Evolutionary conservation across 2,329 filamentous ascomycete species (phyloP), one percentile per base, ranked within the genome.

Genomic region (Aspergillus ruber): DNA sequence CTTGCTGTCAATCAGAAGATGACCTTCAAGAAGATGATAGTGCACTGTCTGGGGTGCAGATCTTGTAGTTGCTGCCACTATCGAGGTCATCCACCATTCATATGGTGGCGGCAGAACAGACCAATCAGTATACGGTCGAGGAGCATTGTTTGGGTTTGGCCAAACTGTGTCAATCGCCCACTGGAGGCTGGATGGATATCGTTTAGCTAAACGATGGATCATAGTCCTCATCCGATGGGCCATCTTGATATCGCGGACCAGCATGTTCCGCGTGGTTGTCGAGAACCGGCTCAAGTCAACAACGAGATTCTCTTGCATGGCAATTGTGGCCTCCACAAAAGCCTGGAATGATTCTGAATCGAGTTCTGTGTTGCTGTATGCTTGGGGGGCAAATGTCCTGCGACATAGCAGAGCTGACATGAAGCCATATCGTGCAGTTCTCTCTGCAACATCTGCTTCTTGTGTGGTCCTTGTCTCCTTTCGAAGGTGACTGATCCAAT

Each of bases 371-470:
- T 45, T 29, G 29, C 43, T 29, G 33, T 51, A 46, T 33, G 54
- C 46, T 17, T 43, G 44, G 6, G 32, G 43, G 20, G 48, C 17
- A 49, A 76, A 76, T 0, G 76, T 79, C 2, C 71, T 65, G 20
- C 73, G 67, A 44, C 81, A 84, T 0, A 85, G 64, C 0, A 86
- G 50, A 0, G 82, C 75, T 0, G 81, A 75, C 63, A 74, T 75
- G 0, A 85, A 69, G 0, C 72, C 71, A 50, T 78, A 81, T 0
- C 56, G 52, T 3, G 73, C 68, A 5, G 65, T 63, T 21, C 67
- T 69, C 15, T 66, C 62, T 0, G 73, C 64, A 0, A 60, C 62
- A 1, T 71, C 63, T 0, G 63, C 57, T 15, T 78, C 70, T 0
- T 43, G 61, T 0, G 71, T 63, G 1, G 56, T 61, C 13, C 66